These are phyloP conservation scores for Trichosporon sp. DNA, from an alignment of 1,284 basidiomycete genomes.

Conservation along the genomic window DNA sequence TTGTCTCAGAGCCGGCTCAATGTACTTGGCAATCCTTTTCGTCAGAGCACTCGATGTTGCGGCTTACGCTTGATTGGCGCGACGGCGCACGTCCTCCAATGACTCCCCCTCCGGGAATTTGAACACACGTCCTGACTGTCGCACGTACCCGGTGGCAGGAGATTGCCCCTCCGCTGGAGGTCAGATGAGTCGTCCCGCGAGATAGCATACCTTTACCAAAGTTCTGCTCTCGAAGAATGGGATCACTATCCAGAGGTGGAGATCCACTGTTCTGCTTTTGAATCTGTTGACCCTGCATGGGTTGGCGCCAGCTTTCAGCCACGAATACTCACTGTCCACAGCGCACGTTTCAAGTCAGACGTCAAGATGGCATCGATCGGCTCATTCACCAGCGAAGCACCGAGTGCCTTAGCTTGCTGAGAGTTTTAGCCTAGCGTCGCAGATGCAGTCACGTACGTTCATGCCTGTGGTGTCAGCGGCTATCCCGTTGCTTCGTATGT, in stretches of 20 bases:
- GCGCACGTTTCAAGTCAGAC: conserved; percentile 71
- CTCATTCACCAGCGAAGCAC: conserved; percentile 57
- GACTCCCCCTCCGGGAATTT: conserved; percentile 43
- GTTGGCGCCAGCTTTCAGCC: neutral
- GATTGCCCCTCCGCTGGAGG: conserved; percentile 34
- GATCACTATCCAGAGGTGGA: conserved; percentile 35
- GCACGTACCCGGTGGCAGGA: conserved; percentile 33
- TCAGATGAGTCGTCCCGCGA: neutral
- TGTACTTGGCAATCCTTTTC: conserved; percentile 35
- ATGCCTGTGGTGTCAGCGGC: conserved; percentile 52
- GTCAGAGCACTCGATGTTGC: neutral
- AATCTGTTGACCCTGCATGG: conserved; percentile 43
- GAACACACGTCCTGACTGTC: conserved; percentile 36
- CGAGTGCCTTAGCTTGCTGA: conserved; percentile 78
- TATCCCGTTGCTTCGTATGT: conserved; percentile 27
- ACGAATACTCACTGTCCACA: conserved; percentile 38
- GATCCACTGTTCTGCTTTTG: conserved; percentile 33
- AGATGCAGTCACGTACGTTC: conserved; percentile 50
- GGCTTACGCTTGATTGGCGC: conserved; percentile 46
- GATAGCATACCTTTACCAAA: conserved; percentile 39
- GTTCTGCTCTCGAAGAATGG: conserved; percentile 44
- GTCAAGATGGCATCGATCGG: conserved; percentile 66
- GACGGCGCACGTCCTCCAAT: conserved; percentile 41
- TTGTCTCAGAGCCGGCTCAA: conserved; percentile 38
- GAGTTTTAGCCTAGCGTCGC: conserved; percentile 4